Evolutionary conservation across 2,329 filamentous ascomycete species (phyloP), one percentile per base, ranked within the genome.

Genomic region (Microsporum canis): DNA sequence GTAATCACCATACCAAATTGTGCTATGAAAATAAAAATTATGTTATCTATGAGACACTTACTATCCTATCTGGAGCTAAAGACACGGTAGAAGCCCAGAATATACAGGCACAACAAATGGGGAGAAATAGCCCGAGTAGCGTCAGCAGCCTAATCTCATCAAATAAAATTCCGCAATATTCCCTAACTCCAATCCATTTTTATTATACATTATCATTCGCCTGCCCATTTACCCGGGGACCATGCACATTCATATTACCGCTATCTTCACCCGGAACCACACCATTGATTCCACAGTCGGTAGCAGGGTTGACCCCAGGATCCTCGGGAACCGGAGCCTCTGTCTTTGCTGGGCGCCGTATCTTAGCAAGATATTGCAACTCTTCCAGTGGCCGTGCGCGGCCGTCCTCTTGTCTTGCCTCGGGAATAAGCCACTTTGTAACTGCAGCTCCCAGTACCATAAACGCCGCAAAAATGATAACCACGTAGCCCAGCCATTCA

Each of bases 301-400:
- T 3, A 3, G 6, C 5, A 36, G 12, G n/a, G 14, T 2, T 14
- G 12, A 6, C 31, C 6, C 36, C 29, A n/a, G 14, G 3, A 8
- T 29, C 14, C 31, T 17, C 51, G 17, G 51, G n/a, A 4, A 6
- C n/a, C 34, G 29, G 23, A 14, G 23, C 23, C 45, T 51, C 36
- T 14, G 34, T 47, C 38, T 58, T 58, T 17, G 5, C 23, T 12
- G 57, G 57, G 12, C 58, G 65, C 39, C 63, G 64, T 34, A 64
- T 70, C 33, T 60, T 66, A 3, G 68, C 64, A 39, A 66, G 62
- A 17, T 63, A 63, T 27, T 66, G 62, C 7, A 65, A 47, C 45
- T 67, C 64, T 17, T 65, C 63, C 31, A 63, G 53, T 3, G 65
- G 65, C 14, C 62, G 62, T 1, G 66, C 45, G 51, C 66, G 61